Evolutionary conservation across 1,284 basidiomycete genomes (phyloP), one percentile per base, ranked within the genome.

Genomic region (Anthracocystis panici-leucophaei): DNA sequence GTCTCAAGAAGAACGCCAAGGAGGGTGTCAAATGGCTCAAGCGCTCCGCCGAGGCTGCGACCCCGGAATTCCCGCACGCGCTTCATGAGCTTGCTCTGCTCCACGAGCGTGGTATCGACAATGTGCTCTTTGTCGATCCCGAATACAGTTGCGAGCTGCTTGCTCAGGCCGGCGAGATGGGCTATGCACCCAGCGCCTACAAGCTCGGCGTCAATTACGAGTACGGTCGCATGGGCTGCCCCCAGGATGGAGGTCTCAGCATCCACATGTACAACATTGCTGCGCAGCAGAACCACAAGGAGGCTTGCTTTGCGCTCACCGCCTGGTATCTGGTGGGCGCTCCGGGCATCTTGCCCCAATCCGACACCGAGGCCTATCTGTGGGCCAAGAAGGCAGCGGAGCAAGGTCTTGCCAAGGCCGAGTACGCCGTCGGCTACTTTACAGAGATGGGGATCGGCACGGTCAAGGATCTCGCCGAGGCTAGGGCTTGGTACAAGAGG

Each of bases 311-410:
- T 84, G 96, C 96, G 3, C 89, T 99, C 38, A 98, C 96, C 11
- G 95, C 96, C 10, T 99, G 96, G 96, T 99, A 99, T 84, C 91
- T 99, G 73, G 96, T 99, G 68, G 97, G 97, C 57, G 97, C 95
- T 7, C 94, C 95, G 0, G 96, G 96, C 49, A 95, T 99, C 9
- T 89, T 99, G 31, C 96, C 96, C 0, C 97, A 99, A 85, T 97
- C 94, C 0, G 96, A 99, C 84, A 98, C 96, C 0, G 95, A 99
- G 85, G 96, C 95, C 10, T 98, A 92, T 86, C 88, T 85, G 12
- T 85, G 84, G 84, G 84, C 84, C 48, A 82, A 82, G 64, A 84
- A 84, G 65, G 83, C 83, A 9, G 83, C 80, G 8, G 82, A 84
- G 68, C 83, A 84, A 57, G 80, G 82, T 21, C 67, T 84, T 21